Evolutionary conservation across 441 rosid genomes (phyloP), one percentile per base, ranked within the genome.

Genomic region (Gossypium trilobum): DNA sequence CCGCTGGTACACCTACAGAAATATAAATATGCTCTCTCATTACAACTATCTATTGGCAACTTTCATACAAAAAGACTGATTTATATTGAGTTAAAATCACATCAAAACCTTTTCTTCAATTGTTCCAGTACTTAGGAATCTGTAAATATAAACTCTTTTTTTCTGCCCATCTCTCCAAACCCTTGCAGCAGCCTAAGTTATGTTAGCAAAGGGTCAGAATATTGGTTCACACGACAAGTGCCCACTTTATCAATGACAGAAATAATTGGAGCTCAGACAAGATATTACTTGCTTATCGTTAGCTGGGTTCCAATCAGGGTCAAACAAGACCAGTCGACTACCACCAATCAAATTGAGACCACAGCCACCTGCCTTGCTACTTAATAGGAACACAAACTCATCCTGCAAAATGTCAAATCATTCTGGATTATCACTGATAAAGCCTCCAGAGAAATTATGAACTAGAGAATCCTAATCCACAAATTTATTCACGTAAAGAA

Each of bases 301-400:
- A 83, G 99, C 99, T 78, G 99, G 99, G 87, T 95, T 95, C 99
- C 99, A 95, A 78, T 95, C 99, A 22, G 99, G 99, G 83, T 95
- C 99, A 71, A 95, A 95, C 82, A 95, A 81, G 80, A 92, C 87
- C 75, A 92, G 92, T 73, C 99, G 90, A 75, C 87, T 92, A 72
- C 97, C 98, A 64, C 99, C 96, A 5, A 95, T 89, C 78, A 95
- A 86, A 87, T 95, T 91, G 79, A 95, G 95, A 75, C 99, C 98
- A 76, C 99, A 92, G 60, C 99, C 99, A 75, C 99, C 99, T 25
- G 97, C 98, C 84, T 95, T 95, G 82, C 99, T 95, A 85, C 99
- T 95, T 76, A 95, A 80, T 73, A 95, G 97, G 80, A 95, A 92
- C 52, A 85, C 98, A 80, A 95, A 95, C 85, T 95, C 95, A 73